A percentile compares a stretch with the other conserved stretches of the same genome.
phyloP scores from a whole-genome alignment of 768 basidiomycete genomes.

The Tremella mesenterica region DNA sequence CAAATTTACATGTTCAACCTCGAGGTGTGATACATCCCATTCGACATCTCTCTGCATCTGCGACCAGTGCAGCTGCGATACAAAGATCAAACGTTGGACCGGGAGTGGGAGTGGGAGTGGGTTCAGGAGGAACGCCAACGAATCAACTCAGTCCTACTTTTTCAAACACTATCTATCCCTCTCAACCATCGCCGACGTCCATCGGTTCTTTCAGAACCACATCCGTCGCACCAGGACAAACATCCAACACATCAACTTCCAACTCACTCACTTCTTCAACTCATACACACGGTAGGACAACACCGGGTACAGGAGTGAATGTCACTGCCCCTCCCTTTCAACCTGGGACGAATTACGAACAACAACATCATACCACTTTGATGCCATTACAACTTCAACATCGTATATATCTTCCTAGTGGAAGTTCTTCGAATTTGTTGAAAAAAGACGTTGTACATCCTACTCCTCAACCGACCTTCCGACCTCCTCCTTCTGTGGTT shows the following conservation, averaged over 20 bases:
- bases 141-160: slow-evolving; percentile 26
- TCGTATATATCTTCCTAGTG: slow-evolving; percentile 38
- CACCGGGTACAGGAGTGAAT: slow-evolving; percentile 21
- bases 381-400: slow-evolving; percentile 44
- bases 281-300: not conserved
- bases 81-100: slow-evolving; percentile 8
- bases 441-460: slow-evolving; percentile 23
- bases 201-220: not conserved
- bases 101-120: slow-evolving; percentile 12
- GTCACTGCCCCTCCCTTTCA: slow-evolving; percentile 28
- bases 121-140: slow-evolving; percentile 7
- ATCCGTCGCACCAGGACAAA: not conserved
- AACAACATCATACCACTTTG: slow-evolving; percentile 33
- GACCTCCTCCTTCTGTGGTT: slow-evolving; percentile 34
- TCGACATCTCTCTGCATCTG: too few relatives aligned
- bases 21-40: too few relatives aligned
- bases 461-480: slow-evolving; percentile 31
- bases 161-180: slow-evolving; percentile 16
- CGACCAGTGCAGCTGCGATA: too few relatives aligned
- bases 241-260: not conserved
- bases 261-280: too few relatives aligned
- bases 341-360: slow-evolving; percentile 6
- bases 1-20: slow-evolving; percentile 19
- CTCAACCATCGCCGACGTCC: not conserved
- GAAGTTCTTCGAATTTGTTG: too few relatives aligned